These are phyloP conservation scores for Boletellus sp. DNA, from an alignment of 1,284 basidiomycete genomes.

Conservation along the genomic window DNA sequence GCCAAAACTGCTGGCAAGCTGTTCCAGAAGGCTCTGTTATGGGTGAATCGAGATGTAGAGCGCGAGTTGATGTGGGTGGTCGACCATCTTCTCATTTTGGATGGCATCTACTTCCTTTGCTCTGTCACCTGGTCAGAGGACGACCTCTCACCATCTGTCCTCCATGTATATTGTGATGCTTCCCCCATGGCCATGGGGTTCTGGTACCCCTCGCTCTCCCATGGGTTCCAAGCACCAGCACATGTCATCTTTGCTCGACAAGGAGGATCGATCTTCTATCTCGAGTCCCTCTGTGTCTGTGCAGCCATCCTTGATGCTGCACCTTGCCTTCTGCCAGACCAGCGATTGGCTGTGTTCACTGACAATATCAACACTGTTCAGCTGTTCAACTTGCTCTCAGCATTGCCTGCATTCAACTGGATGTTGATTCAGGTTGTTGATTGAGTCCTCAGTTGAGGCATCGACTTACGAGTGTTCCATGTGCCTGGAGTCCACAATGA, in stretches of 20 bases:
- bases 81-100: too few relatives aligned
- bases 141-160: conserved; percentile 12
- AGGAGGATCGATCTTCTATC: conserved; percentile 26
- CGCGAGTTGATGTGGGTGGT: too few relatives aligned
- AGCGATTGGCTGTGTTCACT: conserved; percentile 16
- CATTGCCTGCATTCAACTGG: conserved; percentile 16
- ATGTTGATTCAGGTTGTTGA: conserved; percentile 18
- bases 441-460: conserved; percentile 5
- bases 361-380: conserved; percentile 22
- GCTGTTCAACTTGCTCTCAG: conserved; percentile 12
- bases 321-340: neutral
- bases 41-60: too few relatives aligned
- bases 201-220: conserved; percentile 25
- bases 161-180: conserved; percentile 32
- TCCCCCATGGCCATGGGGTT: conserved; percentile 30
- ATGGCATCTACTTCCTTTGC: conserved; percentile 31
- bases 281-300: conserved; percentile 28
- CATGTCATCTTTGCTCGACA: neutral
- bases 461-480: conserved; percentile 25
- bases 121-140: conserved; percentile 24
- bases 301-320: conserved; percentile 14
- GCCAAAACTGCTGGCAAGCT: too few relatives aligned
- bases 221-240: conserved; percentile 18
- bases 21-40: too few relatives aligned
- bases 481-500: conserved; percentile 14